A percentile compares a stretch with the other conserved stretches of the same genome.
Conservation (phyloP, 331 rosid species). For the Pyracantha coccinea region DNA sequence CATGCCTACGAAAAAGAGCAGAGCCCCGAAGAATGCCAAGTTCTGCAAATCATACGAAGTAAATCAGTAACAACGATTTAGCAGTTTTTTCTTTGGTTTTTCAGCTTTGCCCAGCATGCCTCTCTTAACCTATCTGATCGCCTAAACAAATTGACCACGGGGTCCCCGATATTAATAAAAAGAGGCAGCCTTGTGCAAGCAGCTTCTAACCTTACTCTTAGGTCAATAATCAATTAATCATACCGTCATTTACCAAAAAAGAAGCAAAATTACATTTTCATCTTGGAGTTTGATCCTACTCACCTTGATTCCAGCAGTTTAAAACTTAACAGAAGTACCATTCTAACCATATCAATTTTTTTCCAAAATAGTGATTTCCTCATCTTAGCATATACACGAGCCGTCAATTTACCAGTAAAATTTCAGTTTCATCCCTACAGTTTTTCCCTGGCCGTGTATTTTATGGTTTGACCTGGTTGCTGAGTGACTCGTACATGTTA, state of each 20-base stretch:
- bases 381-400: neutral
- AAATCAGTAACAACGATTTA: neutral
- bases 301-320: neutral
- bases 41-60: constrained; percentile 25
- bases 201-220: neutral
- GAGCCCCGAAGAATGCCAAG: constrained; percentile 64
- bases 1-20: constrained; percentile 59
- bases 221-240: neutral
- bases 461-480: neutral
- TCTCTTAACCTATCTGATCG: too few species aligned
- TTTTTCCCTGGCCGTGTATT: neutral
- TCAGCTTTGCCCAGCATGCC: neutral
- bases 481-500: neutral
- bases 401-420: neutral
- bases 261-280: neutral
- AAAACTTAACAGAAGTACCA: neutral
- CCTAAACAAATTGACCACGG: neutral
- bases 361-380: neutral
- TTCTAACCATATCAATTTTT: neutral
- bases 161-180: neutral
- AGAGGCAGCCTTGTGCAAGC: neutral
- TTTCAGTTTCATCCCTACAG: neutral
- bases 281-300: too few species aligned
- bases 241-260: neutral
- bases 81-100: neutral